Evolutionary conservation across 164 flowering plant genomes (phyloP), one percentile per base, ranked within the genome.

Genomic region (Sextonia rubra): DNA sequence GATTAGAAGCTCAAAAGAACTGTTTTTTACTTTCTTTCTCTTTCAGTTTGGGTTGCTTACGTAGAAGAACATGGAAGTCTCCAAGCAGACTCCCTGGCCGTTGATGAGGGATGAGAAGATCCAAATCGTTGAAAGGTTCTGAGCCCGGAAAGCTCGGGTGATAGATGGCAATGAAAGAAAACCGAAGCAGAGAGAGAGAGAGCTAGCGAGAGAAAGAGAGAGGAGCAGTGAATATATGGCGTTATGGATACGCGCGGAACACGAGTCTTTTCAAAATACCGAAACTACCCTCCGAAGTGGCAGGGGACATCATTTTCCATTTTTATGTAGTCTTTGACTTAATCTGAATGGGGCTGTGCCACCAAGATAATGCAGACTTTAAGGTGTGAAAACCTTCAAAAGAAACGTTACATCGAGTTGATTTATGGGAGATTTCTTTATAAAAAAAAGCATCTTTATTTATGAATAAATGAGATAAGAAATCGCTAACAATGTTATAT

Each of bases 131-230:
- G 32, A 24, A 49, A 52, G 61, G 20, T 49, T 52, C 14, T 29
- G 22, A 23, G 30, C 58, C 7, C 58, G 4, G 58, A 18, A 52
- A 52, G 2, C 15, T 3, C 2, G n/a, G 1, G 58, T 5, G 58
- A 17, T 5, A 20, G 58, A 52, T 5, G n/a, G 58, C 1, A 20
- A 52, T 3, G 58, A 12, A 20, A 20, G 25, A 24, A 29, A 52
- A 27, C 29, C 69, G 26, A 5, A 25, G 60, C 2, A 30, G 23
- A 8, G 49, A 68, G 65, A 80, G 71, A 52, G 77, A 78, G 78
- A 70, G 85, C n/a, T n/a, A n/a, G n/a, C 71, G 78, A 74, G 78
- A 74, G 69, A 64, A 85, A 12, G 6, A 17, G 6, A 17, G 6
- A 5, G n/a, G 58, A 52, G 58, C 44, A 76, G 83, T 65, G n/a